phyloP scores from a whole-genome alignment of 228 moss, liverwort and hornwort genomes.

The Sphagnum magellanicum region DNA sequence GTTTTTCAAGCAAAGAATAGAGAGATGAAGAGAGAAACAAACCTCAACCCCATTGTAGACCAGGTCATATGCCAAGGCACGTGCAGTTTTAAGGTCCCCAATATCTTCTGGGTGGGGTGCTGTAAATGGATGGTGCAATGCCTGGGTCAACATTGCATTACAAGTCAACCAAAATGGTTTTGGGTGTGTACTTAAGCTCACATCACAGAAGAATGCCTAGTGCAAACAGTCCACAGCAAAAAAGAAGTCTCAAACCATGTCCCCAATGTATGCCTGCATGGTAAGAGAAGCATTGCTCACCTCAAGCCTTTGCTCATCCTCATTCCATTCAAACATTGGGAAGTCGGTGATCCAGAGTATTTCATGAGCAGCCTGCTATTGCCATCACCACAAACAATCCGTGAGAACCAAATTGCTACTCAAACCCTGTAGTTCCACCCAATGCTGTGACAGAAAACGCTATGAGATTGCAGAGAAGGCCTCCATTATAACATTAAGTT shows the following conservation, averaged over 20 bases:
- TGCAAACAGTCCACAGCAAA: no score
- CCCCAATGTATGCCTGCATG: no score
- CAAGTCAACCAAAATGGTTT: no score
- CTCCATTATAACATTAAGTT: no score
- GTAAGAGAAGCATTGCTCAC: conserved; percentile 23
- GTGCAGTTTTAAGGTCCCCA: conserved; percentile 74
- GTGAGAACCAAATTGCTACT: no score
- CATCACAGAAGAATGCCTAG: no score
- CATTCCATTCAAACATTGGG: conserved; percentile 98
- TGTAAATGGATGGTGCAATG: conserved; percentile 96
- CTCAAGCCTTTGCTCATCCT: conserved; percentile 85
- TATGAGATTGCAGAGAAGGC: no score
- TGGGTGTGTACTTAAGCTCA: no score
- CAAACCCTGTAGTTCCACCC: no score
- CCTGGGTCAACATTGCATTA: conserved; percentile 23
- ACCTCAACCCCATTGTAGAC: conserved; percentile 99
- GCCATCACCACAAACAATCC: neutral
- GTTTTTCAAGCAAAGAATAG: no score
- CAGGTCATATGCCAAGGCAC: conserved; percentile 95
- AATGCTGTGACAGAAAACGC: no score
- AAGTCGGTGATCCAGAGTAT: conserved; percentile 93
- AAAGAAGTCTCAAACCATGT: no score
- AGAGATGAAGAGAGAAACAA: neutral
- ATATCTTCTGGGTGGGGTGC: conserved; percentile 96
- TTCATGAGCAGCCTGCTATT: conserved; percentile 56